Evolutionary conservation across 1,139 yeast genomes (phyloP).

Genomic region (Geotrichum carabidarum): DNA sequence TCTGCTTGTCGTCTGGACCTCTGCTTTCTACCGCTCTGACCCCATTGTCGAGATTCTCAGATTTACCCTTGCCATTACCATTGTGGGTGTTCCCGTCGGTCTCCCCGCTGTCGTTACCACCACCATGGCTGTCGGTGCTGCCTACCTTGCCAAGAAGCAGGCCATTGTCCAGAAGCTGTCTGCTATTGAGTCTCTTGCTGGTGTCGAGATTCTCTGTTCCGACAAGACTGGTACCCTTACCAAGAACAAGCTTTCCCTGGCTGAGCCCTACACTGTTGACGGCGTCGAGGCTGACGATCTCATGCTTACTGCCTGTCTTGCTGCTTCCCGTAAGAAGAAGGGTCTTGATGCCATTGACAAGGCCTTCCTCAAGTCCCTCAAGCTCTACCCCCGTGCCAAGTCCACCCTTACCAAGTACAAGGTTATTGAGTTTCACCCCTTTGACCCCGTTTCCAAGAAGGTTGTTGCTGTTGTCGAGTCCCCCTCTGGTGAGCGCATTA

Average conservation of each 20-base stretch:
- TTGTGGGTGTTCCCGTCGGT: constrained; percentile 99
- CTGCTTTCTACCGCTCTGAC: constrained; percentile 92
- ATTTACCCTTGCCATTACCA: constrained; percentile 89
- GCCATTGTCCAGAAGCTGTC: constrained; percentile 97
- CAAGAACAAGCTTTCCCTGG: constrained; percentile 91
- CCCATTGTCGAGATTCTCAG: constrained; percentile 86
- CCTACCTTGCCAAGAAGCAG: constrained; percentile 96
- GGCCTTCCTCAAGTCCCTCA: constrained; percentile 72
- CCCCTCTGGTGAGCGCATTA: constrained; percentile 61
- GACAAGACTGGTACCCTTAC: constrained; percentile 99
- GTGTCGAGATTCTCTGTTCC: constrained; percentile 98
- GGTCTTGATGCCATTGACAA: constrained; percentile 97
- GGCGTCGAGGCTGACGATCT: constrained; percentile 97
- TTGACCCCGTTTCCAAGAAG: constrained; percentile 69
- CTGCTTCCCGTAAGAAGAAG: constrained; percentile 98
- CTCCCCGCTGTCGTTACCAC: constrained; percentile 99
- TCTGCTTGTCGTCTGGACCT: constrained; percentile 84
- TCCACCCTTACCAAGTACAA: constrained; percentile 60
- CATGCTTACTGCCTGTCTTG: constrained; percentile 96
- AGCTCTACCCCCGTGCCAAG: constrained; percentile 52
- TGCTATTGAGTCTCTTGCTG: constrained; percentile 97
- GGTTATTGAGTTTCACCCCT: constrained; percentile 64
- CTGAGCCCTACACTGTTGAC: constrained; percentile 98
- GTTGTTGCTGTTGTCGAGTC: constrained; percentile 66
- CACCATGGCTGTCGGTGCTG: constrained; percentile 99